A percentile compares a stretch with the other conserved stretches of the same genome.
These are phyloP conservation scores for Termitomyces sp. DNA, from an alignment of 768 basidiomycete species.

Conservation along the genomic window DNA sequence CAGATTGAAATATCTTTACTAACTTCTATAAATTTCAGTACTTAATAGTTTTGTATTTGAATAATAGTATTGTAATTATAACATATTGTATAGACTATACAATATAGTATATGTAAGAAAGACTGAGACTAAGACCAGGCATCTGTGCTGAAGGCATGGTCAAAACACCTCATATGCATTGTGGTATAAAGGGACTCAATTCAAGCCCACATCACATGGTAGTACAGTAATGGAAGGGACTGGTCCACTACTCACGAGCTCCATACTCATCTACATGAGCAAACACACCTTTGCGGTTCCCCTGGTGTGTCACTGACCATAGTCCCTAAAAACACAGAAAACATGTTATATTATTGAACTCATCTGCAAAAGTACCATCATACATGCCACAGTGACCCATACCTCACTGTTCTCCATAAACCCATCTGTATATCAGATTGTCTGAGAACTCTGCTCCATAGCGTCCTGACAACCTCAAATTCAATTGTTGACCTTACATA, in stretches of 20 bases:
- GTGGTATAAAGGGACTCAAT: no score
- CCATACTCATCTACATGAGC: conserved; percentile 3
- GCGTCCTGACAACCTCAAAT: not conserved
- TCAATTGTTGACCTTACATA: not conserved
- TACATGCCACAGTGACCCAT: conserved; percentile 1
- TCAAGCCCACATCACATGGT: not conserved
- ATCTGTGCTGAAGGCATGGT: no score
- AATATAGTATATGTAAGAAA: no score
- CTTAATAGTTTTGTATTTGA: no score
- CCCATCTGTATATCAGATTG: not conserved
- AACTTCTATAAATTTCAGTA: no score
- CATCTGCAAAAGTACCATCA: not conserved
- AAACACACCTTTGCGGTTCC: not conserved
- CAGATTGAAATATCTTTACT: no score
- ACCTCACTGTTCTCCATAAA: not conserved
- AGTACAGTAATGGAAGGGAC: not conserved
- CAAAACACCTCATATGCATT: no score
- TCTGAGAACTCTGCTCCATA: not conserved
- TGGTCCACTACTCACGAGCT: not conserved
- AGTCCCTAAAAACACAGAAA: not conserved
- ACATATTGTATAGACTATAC: no score
- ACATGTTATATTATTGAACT: not conserved
- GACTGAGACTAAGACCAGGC: no score
- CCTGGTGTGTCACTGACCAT: not conserved
- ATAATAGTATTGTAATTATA: no score